Evolutionary conservation across 805 yeast species (phyloP).

Genomic region (Candida jianshihensis): DNA sequence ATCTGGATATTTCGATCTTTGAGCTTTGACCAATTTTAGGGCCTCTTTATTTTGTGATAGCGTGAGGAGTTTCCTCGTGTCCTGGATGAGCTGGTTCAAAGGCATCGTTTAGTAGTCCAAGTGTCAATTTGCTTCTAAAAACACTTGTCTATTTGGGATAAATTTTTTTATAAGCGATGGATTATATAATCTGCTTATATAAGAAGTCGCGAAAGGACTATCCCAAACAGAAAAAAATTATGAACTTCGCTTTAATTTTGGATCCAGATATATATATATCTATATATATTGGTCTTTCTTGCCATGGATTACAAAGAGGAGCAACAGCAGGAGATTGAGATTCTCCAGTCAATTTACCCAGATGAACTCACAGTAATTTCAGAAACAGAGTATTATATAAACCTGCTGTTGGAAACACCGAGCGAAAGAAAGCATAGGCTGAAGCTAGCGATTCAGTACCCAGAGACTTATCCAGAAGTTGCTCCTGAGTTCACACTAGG

Average conservation of each 20-base stretch:
- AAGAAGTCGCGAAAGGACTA: too few relatives aligned
- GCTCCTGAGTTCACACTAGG: slow-evolving; percentile 46
- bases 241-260: too few relatives aligned
- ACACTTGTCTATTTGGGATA: too few relatives aligned
- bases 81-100: slow-evolving; percentile 4
- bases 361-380: slow-evolving; percentile 55
- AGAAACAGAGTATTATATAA: slow-evolving; percentile 45
- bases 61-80: slow-evolving; percentile 8
- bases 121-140: neutral
- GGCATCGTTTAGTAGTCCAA: neutral
- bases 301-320: slow-evolving; percentile 75
- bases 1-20: slow-evolving; percentile 26
- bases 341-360: slow-evolving; percentile 86
- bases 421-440: slow-evolving; percentile 53
- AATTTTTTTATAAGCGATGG: too few relatives aligned
- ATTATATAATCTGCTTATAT: too few relatives aligned
- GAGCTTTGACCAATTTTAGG: slow-evolving; percentile 27
- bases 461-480: slow-evolving; percentile 76
- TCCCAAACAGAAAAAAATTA: too few relatives aligned
- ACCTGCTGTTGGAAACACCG: slow-evolving; percentile 59
- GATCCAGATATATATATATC: too few relatives aligned
- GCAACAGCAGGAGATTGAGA: slow-evolving; percentile 84
- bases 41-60: slow-evolving; percentile 24
- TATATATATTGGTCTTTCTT: too few relatives aligned
- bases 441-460: slow-evolving; percentile 57